Conservation (phyloP, 768 basidiomycete genomes). For the Paxillus ammoniavirescens region DNA sequence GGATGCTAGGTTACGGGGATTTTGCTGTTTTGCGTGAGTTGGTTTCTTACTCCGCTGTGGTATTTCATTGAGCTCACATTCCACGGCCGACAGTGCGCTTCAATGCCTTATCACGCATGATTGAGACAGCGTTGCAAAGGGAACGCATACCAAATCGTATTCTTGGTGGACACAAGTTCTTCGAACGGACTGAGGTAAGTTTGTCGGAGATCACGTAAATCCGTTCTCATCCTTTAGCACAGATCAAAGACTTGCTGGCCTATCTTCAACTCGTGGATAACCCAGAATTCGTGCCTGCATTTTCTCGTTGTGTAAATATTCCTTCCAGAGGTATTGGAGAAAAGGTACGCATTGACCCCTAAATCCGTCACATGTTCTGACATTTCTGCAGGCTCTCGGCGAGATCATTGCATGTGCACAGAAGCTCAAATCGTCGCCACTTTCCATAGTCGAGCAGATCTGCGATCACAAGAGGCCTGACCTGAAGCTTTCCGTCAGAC, state of each 20-base stretch:
- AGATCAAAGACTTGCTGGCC: conserved; percentile 81
- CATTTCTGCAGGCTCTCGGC: conserved; percentile 48
- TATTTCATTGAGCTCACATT: not conserved
- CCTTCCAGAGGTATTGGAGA: conserved; percentile 75
- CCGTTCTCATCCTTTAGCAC: not conserved
- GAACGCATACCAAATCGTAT: conserved; percentile 77
- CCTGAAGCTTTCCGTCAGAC: conserved; percentile 63
- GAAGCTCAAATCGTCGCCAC: conserved; percentile 48
- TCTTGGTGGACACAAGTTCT: conserved; percentile 82
- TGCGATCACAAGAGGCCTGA: conserved; percentile 59
- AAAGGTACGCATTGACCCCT: conserved; percentile 47
- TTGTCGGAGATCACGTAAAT: not conserved
- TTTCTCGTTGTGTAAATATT: conserved; percentile 67
- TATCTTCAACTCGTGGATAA: conserved; percentile 86
- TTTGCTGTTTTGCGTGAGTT: conserved; percentile 78
- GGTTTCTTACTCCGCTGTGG: not conserved
- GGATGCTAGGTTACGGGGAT: conserved; percentile 67
- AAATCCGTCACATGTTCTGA: not conserved
- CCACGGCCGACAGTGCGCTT: conserved; percentile 59
- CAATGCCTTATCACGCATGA: conserved; percentile 71
- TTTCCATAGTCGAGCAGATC: conserved; percentile 64
- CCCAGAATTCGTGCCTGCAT: conserved; percentile 61
- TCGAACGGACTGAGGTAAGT: conserved; percentile 73
- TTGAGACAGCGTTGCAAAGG: conserved; percentile 76
- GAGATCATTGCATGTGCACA: conserved; percentile 57